Evolutionary conservation across 805 yeast species (phyloP), one percentile per base, ranked within the genome.

Genomic region (Lachancea nothofagi): DNA sequence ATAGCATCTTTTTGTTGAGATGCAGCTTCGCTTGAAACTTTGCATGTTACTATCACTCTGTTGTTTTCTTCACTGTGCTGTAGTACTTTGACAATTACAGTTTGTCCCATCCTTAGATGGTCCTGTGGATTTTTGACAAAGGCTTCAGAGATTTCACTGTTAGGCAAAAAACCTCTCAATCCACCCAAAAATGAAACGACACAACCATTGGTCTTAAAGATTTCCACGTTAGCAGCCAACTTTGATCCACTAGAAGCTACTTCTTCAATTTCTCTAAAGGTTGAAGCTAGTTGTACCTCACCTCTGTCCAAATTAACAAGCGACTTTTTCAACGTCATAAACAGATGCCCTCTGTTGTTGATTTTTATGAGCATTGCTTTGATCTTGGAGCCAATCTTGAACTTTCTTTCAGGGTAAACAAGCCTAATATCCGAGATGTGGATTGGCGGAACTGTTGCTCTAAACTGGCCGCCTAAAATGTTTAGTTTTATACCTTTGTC

Each of bases 361-460:
- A 74, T 70, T 38, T 64, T 70, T 48, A 86, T 61, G 9, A 87
- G 74, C 64, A 95, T 76, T 46, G 81, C 93, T 51, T 74, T 83
- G 22, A 86, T 85, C 49, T 80, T 83, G 30, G 82, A 68, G 8
- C 96, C 97, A 31, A 80, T 78, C 62, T 84, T 85, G 71, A 81
- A 90, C 54, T 87, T 86, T 68, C 93, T 76, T 64, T 93, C 97
- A 5, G 98, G 98, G 55, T 90, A 82, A 2, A 78, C 77, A 47
- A 90, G 69, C 57, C 78, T 81, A 42, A 83, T 72, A 61, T 93
- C 99, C 49, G 95, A 80, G 61, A 93, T 75, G 53, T 90, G 96
- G 19, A 66, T 55, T 20, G 77, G 69, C 10, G 85, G 81, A 21
- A 86, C 97, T 46, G 73, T 65, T 4, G 87, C 98, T 30, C 73